These are phyloP conservation scores for Mentha longifolia DNA, from an alignment of 257 asterid species.

Conservation along the genomic window DNA sequence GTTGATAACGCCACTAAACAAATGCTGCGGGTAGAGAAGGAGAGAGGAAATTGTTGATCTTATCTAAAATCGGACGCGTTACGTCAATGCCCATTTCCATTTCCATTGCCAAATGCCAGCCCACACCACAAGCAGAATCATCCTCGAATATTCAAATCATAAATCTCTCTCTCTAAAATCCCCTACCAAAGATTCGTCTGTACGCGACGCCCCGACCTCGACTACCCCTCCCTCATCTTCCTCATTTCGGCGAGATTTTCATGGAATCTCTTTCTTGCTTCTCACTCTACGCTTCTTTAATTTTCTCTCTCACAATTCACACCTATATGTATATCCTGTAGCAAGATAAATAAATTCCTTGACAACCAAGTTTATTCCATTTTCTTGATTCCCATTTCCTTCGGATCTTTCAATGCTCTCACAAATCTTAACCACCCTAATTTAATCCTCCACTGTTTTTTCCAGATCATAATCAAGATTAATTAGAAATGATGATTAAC, in stretches of 20 bases:
- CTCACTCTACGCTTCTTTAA: background rate
- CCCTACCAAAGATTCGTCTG: slow-evolving; percentile 40
- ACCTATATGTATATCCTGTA: background rate
- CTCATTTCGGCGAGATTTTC: background rate
- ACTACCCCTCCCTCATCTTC: background rate
- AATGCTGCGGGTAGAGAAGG: background rate
- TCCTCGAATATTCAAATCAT: slow-evolving; percentile 42
- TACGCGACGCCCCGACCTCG: slow-evolving; percentile 70
- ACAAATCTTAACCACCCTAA: slow-evolving; percentile 24
- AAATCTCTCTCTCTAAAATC: slow-evolving; percentile 11
- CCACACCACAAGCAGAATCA: slow-evolving; percentile 41
- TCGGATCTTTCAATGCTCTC: slow-evolving; percentile 50
- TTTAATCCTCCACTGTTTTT: background rate
- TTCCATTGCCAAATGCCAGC: slow-evolving; percentile 9
- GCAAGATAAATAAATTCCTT: slow-evolving; percentile 26
- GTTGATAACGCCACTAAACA: background rate
- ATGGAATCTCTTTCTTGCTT: background rate
- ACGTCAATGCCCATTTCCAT: slow-evolving; percentile 30
- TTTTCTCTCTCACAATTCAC: background rate
- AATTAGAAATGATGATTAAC: slow-evolving; percentile 40
- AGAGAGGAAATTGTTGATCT: slow-evolving; percentile 35
- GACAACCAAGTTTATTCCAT: slow-evolving; percentile 46
- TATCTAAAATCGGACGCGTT: slow-evolving; percentile 36
- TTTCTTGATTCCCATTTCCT: slow-evolving; percentile 52
- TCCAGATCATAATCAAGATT: background rate